Percentiles rank a stretch among this genome's conserved stretches.
phyloP scores from a whole-genome alignment of 805 yeast species.

The Barnettozyma populi region DNA sequence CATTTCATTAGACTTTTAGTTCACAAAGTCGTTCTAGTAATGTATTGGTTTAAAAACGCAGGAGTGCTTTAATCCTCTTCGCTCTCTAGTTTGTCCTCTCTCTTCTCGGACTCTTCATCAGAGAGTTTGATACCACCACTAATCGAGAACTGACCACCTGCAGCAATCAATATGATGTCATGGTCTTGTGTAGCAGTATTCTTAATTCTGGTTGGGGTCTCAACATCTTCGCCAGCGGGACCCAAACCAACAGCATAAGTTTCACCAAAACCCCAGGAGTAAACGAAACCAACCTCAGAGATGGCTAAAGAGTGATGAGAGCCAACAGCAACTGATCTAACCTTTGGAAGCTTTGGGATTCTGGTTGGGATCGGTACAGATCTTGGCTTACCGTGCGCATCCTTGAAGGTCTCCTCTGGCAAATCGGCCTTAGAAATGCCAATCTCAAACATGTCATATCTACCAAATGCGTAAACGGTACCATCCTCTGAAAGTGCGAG shows the following conservation, averaged over 20 bases:
- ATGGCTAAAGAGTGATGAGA: conserved; percentile 91
- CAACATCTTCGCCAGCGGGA: conserved; percentile 80
- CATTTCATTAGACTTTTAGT: background rate
- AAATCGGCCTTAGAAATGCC: conserved; percentile 67
- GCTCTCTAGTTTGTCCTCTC: conserved; percentile 46
- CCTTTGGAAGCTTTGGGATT: conserved; percentile 50
- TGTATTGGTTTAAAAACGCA: background rate
- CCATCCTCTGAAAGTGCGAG: conserved; percentile 71
- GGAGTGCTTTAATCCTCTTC: conserved; percentile 34
- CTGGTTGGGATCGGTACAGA: conserved; percentile 83
- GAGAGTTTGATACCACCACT: conserved; percentile 63
- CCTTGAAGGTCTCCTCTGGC: conserved; percentile 71
- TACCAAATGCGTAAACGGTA: conserved; percentile 78
- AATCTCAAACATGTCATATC: conserved; percentile 88
- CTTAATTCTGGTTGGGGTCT: conserved; percentile 78
- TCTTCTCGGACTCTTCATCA: conserved; percentile 36
- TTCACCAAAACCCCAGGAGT: conserved; percentile 98
- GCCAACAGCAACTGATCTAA: conserved; percentile 68
- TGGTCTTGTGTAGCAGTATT: conserved; percentile 90
- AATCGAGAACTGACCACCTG: conserved; percentile 95
- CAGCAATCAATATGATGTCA: conserved; percentile 68
- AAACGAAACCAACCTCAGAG: conserved; percentile 76
- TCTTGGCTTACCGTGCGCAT: conserved; percentile 74
- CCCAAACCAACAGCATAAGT: conserved; percentile 96
- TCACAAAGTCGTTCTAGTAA: background rate